Evolutionary conservation across 352 stramenopile genomes (phyloP).

Genomic region (Phytophthora cryptogea): DNA sequence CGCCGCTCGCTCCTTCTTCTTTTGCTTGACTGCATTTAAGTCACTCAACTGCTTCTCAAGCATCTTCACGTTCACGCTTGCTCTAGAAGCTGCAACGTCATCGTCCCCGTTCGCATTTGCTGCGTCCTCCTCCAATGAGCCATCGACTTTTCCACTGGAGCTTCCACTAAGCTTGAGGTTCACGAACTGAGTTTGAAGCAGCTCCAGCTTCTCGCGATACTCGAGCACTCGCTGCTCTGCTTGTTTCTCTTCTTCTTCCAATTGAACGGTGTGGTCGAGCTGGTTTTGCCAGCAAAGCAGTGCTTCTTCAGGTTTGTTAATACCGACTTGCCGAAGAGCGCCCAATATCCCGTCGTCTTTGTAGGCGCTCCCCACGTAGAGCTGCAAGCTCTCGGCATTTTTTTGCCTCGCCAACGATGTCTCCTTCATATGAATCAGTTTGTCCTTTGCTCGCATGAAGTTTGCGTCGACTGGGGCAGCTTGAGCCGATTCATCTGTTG

Average conservation of each 20-base stretch:
- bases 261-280: slow-evolving; percentile 68
- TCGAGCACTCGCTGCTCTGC: slow-evolving; percentile 67
- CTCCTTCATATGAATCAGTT: slow-evolving; percentile 79
- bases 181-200: slow-evolving; percentile 62
- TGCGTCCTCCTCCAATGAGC: slow-evolving; percentile 16
- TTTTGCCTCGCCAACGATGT: slow-evolving; percentile 57
- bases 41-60: slow-evolving; percentile 70
- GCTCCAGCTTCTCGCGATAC: slow-evolving; percentile 59
- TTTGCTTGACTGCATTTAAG: slow-evolving; percentile 49
- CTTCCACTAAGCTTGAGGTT: slow-evolving; percentile 75
- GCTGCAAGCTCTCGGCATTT: slow-evolving; percentile 62
- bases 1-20: slow-evolving; percentile 70
- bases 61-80: slow-evolving; percentile 63
- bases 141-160: slow-evolving; percentile 29
- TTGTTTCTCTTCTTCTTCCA: slow-evolving; percentile 64
- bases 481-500: slow-evolving; percentile 14
- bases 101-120: slow-evolving; percentile 14
- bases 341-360: slow-evolving; percentile 78
- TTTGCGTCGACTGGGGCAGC: slow-evolving; percentile 38
- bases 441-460: slow-evolving; percentile 69
- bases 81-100: slow-evolving; percentile 30
- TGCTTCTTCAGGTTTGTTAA: slow-evolving; percentile 78
- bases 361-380: slow-evolving; percentile 74
- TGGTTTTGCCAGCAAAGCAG: slow-evolving; percentile 83
- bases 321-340: slow-evolving; percentile 71